Evolutionary conservation across 2,329 filamentous ascomycete genomes (phyloP), one percentile per base, ranked within the genome.

Genomic region (Thielaviopsis ethacetica): DNA sequence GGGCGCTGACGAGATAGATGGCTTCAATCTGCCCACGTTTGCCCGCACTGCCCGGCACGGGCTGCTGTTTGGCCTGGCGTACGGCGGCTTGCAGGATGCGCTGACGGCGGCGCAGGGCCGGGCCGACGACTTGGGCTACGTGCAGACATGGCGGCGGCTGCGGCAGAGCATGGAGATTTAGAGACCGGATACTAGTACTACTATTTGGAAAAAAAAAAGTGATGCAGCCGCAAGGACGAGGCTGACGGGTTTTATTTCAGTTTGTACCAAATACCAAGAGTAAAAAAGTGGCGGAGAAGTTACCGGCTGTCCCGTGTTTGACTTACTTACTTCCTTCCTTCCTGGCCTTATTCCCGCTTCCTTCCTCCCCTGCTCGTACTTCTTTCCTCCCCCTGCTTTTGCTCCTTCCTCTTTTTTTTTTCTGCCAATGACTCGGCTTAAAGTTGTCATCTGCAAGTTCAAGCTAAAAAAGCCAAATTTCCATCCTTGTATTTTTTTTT

Each of bases 31-130:
- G 30, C 82, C 84, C 61, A 86, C 85, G 56, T 83, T 85, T 49
- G 85, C 85, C 19, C 80, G 85, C 62, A 93, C 88, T 51, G 89
- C 90, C 56, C 87, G 83, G 68, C 81, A 86, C 65, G 91, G 90
- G 1, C 74, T 96, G 53, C 75, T 86, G 64, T 83, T 90, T 63
- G 91, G 91, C 21, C 68, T 95, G 41, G 80, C 75, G 7, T 97
- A 89, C 71, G 91, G 91, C 24, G 74, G 91, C 44, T 69, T 85
- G 60, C 91, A 97, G 71, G 91, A 97, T 72, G 72, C 77, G 12
- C 69, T 93, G 38, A 82, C 82, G 57, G 75, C 84, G 61, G 72
- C 81, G 57, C 84, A 82, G 68, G 89, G 88, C 58, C 83, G 86
- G 65, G 80, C 76, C 58, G 80, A 47, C 38, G 53, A 61, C 5